These are phyloP conservation scores for Gnomoniopsis sp. DNA, from an alignment of 2,329 filamentous ascomycete genomes.

Conservation along the genomic window DNA sequence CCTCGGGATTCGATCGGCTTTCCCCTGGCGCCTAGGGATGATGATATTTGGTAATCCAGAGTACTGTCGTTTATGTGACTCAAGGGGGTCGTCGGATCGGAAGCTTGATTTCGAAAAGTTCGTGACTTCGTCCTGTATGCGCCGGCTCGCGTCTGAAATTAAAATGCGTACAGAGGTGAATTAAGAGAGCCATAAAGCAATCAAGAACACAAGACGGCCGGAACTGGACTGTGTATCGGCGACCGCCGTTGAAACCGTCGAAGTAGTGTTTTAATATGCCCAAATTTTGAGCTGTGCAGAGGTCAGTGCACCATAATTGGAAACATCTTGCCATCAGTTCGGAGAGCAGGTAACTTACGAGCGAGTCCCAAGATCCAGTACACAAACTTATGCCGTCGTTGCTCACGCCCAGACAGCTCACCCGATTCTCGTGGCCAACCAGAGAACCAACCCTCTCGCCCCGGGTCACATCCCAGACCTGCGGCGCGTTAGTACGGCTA, in stretches of 20 bases:
- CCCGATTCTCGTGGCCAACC: conserved; percentile 96
- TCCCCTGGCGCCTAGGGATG: conserved; percentile 10
- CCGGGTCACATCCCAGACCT: conserved; percentile 98
- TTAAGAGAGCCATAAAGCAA: conserved; percentile 34
- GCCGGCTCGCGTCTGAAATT: conserved; percentile 37
- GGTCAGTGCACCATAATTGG: conserved; percentile 26
- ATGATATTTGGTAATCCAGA: conserved; percentile 22
- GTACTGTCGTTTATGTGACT: conserved; percentile 23
- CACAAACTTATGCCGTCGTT: conserved; percentile 99
- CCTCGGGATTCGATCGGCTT: conserved; percentile 3
- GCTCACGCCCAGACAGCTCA: conserved; percentile 97
- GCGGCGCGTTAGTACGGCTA: conserved; percentile 4
- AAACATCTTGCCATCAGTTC: neutral
- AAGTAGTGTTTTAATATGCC: conserved; percentile 60
- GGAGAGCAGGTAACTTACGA: conserved; percentile 62
- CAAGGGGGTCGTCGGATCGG: conserved; percentile 26
- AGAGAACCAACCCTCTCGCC: conserved; percentile 96
- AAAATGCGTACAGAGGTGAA: conserved; percentile 37
- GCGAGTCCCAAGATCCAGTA: conserved; percentile 98
- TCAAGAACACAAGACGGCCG: conserved; percentile 24
- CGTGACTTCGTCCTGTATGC: conserved; percentile 47
- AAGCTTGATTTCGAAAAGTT: conserved; percentile 33
- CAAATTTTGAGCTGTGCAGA: conserved; percentile 73
- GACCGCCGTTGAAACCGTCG: conserved; percentile 24
- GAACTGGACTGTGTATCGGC: conserved; percentile 26